Evolutionary conservation across 179 eudicot genomes (phyloP), one percentile per base, ranked within the genome.

Genomic region (Silene noctiflora): DNA sequence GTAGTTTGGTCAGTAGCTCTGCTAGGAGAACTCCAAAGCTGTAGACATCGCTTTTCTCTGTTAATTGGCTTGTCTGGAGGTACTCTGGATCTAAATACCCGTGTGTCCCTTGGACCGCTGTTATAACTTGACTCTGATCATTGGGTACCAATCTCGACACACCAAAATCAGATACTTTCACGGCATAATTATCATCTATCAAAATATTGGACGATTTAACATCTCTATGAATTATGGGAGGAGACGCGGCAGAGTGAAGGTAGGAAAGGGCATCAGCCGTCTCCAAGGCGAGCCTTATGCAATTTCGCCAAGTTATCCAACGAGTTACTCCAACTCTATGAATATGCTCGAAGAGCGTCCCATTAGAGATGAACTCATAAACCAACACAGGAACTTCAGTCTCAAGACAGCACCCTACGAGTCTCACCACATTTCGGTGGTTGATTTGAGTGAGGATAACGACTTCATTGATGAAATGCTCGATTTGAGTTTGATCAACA

Each of bases 401-500:
- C 25, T 61, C 21, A 0, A 20, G 4, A 22, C 65, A 61, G 9
- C 65, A 61, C 10, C 65, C 65, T 39, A 33, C 0, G 39, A 33
- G 6, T 33, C 39, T 33, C 39, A 5, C 39, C 39, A 33, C 39
- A 33, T 33, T 33, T 33, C 39, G 39, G n/a, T n/a, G 29, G 29
- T 27, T 27, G 29, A 27, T 27, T 11, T 65, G 69, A 29, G 69
- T 65, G 19, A 65, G 69, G 1, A 65, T 65, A 29, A 0, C 59
- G 20, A 55, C 59, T 4, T 55, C 59, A 1, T 55, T 55, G 59
- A 55, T 17, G 59, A 55, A 55, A 17, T 55, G 59, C 59, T 55
- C 59, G 4, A 55, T 70, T 35, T 80, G 76, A 25, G 59, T 69
- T n/a, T 75, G 11, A 19, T 75, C 79, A 2, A 46, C 61, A 0